Conservation (phyloP, 1,284 basidiomycete genomes). For the Bondarzewia mesenterica region DNA sequence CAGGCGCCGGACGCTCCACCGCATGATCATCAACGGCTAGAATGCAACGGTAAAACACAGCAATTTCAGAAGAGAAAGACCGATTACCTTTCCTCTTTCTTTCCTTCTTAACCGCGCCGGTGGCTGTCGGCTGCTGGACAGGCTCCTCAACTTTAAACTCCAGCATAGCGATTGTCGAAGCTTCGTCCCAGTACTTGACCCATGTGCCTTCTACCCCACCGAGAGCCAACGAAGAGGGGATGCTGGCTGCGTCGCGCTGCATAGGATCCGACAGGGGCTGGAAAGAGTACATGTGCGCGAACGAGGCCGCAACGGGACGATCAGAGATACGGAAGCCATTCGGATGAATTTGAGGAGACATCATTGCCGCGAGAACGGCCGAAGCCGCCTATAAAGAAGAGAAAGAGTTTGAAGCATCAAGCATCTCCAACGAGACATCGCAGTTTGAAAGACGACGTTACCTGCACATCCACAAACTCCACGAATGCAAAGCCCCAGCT, state of each 20-base stretch:
- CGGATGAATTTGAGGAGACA: conserved; percentile 79
- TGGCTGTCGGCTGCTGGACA: conserved; percentile 25
- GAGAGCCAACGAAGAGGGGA: conserved; percentile 52
- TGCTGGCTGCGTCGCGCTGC: conserved; percentile 64
- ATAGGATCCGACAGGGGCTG: conserved; percentile 68
- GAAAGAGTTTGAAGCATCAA: conserved; percentile 12
- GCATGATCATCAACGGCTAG: conserved; percentile 10
- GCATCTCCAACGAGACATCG: not conserved
- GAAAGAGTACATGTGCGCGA: conserved; percentile 82
- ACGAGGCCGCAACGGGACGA: conserved; percentile 80
- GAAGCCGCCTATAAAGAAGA: conserved; percentile 48
- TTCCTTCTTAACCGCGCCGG: conserved; percentile 50
- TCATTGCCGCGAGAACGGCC: conserved; percentile 67
- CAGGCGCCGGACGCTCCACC: conserved; percentile 19
- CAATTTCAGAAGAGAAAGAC: not conserved
- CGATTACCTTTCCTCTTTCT: conserved; percentile 53
- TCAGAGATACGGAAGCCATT: conserved; percentile 84
- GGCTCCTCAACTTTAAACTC: conserved; percentile 76
- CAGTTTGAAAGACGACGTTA: conserved; percentile 29
- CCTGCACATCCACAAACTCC: conserved; percentile 79
- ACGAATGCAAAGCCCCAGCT: conserved; percentile 92
- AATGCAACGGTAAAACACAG: not conserved
- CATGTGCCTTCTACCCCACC: conserved; percentile 65
- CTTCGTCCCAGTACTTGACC: conserved; percentile 81
- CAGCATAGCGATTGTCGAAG: conserved; percentile 57